Percentiles rank a stretch among this genome's conserved stretches.
Conservation (phyloP, 108 stramenopile genomes). For the Seminavis robusta region DNA sequence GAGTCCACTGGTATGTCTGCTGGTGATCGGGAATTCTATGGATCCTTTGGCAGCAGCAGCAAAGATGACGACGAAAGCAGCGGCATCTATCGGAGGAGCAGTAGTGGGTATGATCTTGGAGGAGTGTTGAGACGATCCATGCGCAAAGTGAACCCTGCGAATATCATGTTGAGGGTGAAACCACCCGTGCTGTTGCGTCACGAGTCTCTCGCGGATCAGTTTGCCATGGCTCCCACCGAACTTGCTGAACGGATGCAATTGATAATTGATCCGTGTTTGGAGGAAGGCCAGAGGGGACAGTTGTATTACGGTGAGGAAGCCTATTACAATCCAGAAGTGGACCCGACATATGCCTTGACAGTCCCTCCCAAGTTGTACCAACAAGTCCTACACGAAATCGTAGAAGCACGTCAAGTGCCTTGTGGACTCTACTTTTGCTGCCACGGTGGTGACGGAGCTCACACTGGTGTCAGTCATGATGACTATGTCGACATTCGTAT, state of each 20-base stretch:
- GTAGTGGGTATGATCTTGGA: too few species aligned
- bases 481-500: too few species aligned
- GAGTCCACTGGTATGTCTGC: too few species aligned
- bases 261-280: neutral
- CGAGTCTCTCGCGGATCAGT: neutral
- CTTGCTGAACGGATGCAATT: neutral
- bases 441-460: conserved; percentile 52
- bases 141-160: neutral
- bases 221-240: neutral
- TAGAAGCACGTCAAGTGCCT: conserved; percentile 38
- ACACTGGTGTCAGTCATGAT: too few species aligned
- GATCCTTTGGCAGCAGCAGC: too few species aligned
- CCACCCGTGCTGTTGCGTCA: neutral
- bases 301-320: conserved; percentile 19
- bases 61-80: too few species aligned
- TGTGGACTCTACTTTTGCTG: conserved; percentile 72
- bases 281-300: neutral
- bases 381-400: conserved; percentile 45
- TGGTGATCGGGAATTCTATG: too few species aligned
- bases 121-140: too few species aligned
- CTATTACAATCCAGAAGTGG: conserved; percentile 19
- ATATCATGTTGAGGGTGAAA: neutral
- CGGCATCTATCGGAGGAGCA: too few species aligned
- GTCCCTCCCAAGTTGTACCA: conserved; percentile 46
- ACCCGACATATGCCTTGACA: conserved; percentile 50